These are phyloP conservation scores for Alternaria sp. DNA, from an alignment of 2,329 filamentous ascomycete species.

Conservation along the genomic window DNA sequence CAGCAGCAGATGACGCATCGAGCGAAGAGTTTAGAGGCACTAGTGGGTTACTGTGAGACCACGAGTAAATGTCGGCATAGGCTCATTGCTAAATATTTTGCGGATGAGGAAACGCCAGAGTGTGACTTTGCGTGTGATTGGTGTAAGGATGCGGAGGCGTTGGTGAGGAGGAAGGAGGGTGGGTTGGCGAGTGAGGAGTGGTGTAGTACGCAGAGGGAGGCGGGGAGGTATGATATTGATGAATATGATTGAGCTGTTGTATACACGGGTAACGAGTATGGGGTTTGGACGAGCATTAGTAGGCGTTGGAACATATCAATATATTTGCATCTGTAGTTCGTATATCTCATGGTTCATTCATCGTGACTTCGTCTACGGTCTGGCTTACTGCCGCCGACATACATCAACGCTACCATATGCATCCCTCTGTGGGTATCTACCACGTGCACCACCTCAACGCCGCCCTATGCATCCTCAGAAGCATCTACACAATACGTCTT, in stretches of 20 bases:
- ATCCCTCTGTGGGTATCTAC: conserved; percentile 4
- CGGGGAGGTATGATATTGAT: conserved; percentile 50
- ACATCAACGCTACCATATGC: neutral
- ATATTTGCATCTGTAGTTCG: neutral
- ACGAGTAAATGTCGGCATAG: conserved; percentile 74
- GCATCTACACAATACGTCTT: neutral
- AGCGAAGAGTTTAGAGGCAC: conserved; percentile 55
- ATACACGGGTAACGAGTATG: neutral
- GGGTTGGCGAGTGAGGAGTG: conserved; percentile 57
- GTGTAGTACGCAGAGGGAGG: conserved; percentile 55
- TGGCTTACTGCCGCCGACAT: neutral
- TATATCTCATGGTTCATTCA: neutral
- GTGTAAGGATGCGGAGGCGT: conserved; percentile 52
- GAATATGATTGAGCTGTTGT: conserved; percentile 39
- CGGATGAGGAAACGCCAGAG: conserved; percentile 37
- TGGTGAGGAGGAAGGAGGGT: conserved; percentile 53
- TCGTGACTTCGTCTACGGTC: neutral
- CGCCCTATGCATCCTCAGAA: neutral
- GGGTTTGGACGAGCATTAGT: neutral
- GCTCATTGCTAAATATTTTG: conserved; percentile 47
- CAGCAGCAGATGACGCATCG: conserved; percentile 49
- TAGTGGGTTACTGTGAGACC: conserved; percentile 83
- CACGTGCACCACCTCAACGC: neutral
- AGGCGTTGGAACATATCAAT: neutral
- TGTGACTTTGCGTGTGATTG: conserved; percentile 59